Evolutionary conservation across 805 yeast species (phyloP).

Genomic region (Grigorovia humatica): DNA sequence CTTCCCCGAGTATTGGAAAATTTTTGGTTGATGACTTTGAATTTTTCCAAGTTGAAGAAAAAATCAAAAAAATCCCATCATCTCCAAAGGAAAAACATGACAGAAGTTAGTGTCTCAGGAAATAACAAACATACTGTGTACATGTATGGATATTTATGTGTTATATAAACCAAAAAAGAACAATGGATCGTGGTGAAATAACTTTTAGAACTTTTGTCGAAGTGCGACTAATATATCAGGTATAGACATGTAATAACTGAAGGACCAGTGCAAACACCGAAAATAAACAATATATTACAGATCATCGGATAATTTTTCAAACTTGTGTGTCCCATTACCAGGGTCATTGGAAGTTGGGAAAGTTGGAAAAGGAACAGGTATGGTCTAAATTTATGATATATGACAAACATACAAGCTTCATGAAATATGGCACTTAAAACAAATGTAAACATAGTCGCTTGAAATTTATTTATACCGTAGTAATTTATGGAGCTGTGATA

Average conservation of each 20-base stretch:
- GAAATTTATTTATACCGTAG: constrained; percentile 47
- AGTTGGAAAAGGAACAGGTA: constrained; percentile 74
- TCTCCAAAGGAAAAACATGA: too few species aligned
- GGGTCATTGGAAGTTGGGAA: constrained; percentile 75
- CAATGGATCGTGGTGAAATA: background rate
- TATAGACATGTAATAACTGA: constrained; percentile 79
- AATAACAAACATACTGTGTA: too few species aligned
- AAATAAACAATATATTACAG: constrained; percentile 82
- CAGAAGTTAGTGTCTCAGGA: too few species aligned
- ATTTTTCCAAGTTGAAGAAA: too few species aligned
- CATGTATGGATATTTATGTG: too few species aligned
- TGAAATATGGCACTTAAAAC: constrained; percentile 74
- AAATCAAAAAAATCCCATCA: too few species aligned
- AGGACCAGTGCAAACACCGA: constrained; percentile 86
- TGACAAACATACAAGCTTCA: constrained; percentile 85
- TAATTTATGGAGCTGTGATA: constrained; percentile 84
- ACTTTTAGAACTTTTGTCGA: background rate
- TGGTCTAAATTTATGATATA: constrained; percentile 71
- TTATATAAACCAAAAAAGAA: too few species aligned
- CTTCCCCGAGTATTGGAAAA: background rate
- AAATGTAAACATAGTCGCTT: constrained; percentile 73
- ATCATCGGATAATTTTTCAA: constrained; percentile 47
- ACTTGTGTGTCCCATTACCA: constrained; percentile 47
- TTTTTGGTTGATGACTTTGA: background rate
- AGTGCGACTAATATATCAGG: constrained; percentile 45